Base-by-base conservation (phyloP, 352 stramenopile genomes). In the Thraustochytrium sp. region DNA sequence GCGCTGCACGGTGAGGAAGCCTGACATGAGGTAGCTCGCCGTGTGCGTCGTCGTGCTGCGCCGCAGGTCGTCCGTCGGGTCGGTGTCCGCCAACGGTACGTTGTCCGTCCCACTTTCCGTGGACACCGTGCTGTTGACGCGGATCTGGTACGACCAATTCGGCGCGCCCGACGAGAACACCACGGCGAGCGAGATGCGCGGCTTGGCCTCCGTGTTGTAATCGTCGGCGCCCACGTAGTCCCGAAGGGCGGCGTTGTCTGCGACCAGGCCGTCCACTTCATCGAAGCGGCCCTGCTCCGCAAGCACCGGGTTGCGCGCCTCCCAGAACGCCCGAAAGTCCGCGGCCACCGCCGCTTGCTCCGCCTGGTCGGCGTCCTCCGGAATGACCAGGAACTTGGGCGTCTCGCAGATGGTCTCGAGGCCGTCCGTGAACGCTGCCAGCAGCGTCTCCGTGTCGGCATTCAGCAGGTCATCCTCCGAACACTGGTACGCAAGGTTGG, bases 1-100 rank as follows among this genome's bases (percentile, higher is more conserved):
- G 29, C 82, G 49, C 56, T 82, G 74, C 21, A 82, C 40, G 18
- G 51, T 82, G 37, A 82, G 62, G 36, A 78, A 80, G 53, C 74
- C 74, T 8, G 51, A 80, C 74, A 82, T 82, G 13, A 82, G 56
- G 48, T 82, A 82, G 18, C 82, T 23, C 13, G 51, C 13, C 5
- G 37, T 82, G 5, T 84, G 64, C 9, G 21, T 23, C 26, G 65
- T 77, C 13, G 42, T 75, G 40, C 65, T 26, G 34, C 49, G 42
- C 29, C 64, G 23, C 13, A 77, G 65, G 34, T 77, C 65, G 9
- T 77, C 65, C 16, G 65, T 77, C 9, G 61, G 2, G 13, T 31
- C 46, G 29, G 11, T 26, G 26, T 11, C 16, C 1, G 29, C 59
- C 11, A 29, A 5, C 29, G 4, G 5, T 63, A 37, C 23, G 4